Base-by-base conservation (phyloP, 2,329 filamentous ascomycete genomes). In the Neofusicoccum umdonicola region DNA sequence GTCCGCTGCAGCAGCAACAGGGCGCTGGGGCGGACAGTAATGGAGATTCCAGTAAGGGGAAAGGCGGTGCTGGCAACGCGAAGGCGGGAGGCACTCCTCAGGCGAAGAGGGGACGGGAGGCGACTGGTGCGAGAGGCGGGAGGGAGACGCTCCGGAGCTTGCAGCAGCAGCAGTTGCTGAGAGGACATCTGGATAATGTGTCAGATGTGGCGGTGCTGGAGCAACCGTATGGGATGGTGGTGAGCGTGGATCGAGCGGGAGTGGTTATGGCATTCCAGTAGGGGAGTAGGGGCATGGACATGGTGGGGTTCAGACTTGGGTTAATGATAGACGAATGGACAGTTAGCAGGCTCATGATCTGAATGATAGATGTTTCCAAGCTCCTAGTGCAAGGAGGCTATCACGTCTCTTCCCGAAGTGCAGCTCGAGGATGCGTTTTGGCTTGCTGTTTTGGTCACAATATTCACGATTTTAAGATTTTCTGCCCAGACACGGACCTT, bases 121-220 rank as follows among this genome's bases (percentile, higher is more conserved):
- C 62, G n/a, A 44, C 54, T 5, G 58, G 17, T 13, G 42, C 50
- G 9, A 45, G 51, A 17, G 45, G 64, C 27, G 44, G 61, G 4
- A 42, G 64, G 17, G 63, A 65, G 45, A 65, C 56, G 17, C 19
- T 65, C 31, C 67, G 93, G 90, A 67, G 81, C 11, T 34, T 90
- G 68, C 91, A 96, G 78, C 93, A 97, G 75, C 92, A 96, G 76
- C 88, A 92, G 77, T 77, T 99, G 69, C 79, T 98, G 65, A 90
- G 88, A 74, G 92, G 90, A 65, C 95, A 99, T 78, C 77, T 97
- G 71, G 95, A 99, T 78, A 88, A 88, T 3, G 88, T 99, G 66
- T 85, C 91, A 72, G 94, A 98, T 78, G 88, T 97, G 69, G 90
- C 90, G n/a, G 80, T 98, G 72, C 77, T 99, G 69, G 92, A 97